Percentiles rank a stretch among this genome's conserved stretches.
Conservation (phyloP, 208 protist species). For the Plasmodiophora brassicae region DNA sequence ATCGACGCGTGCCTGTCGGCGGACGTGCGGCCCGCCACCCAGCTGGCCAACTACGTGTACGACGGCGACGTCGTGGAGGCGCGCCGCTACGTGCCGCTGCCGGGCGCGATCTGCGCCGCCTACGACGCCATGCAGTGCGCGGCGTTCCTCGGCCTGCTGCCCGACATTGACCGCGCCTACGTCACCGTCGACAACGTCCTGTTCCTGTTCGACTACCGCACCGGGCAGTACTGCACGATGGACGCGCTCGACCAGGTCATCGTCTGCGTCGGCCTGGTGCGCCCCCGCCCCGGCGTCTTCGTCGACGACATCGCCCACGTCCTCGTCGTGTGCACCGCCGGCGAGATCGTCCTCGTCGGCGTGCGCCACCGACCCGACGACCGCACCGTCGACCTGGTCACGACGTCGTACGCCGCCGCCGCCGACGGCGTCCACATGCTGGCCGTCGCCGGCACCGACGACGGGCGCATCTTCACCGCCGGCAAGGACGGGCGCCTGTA, state of each 20-base stretch:
- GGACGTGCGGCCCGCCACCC: too few species aligned
- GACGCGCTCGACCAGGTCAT: neutral
- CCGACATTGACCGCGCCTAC: neutral
- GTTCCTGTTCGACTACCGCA: slow-evolving; percentile 7
- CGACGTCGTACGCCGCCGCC: neutral
- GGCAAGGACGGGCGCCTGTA: slow-evolving; percentile 8
- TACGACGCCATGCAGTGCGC: too few species aligned
- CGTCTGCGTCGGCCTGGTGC: neutral
- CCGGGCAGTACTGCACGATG: neutral
- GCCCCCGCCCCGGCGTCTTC: neutral
- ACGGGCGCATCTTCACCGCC: neutral
- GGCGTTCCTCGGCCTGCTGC: neutral
- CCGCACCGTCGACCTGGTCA: neutral
- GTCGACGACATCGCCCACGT: neutral
- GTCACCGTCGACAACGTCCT: neutral
- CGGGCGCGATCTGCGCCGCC: too few species aligned
- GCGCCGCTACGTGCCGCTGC: too few species aligned
- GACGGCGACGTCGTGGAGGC: too few species aligned
- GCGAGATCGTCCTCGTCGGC: neutral
- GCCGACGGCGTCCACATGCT: slow-evolving; percentile 24
- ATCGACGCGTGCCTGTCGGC: too few species aligned
- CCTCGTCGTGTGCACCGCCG: neutral
- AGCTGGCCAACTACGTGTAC: too few species aligned
- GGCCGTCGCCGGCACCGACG: neutral
- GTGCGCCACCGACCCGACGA: too few species aligned